A percentile compares a stretch with the other conserved stretches of the same genome.
These are phyloP conservation scores for Gossypium arboreum DNA, from an alignment of 345 rosid genomes.

Conservation along the genomic window DNA sequence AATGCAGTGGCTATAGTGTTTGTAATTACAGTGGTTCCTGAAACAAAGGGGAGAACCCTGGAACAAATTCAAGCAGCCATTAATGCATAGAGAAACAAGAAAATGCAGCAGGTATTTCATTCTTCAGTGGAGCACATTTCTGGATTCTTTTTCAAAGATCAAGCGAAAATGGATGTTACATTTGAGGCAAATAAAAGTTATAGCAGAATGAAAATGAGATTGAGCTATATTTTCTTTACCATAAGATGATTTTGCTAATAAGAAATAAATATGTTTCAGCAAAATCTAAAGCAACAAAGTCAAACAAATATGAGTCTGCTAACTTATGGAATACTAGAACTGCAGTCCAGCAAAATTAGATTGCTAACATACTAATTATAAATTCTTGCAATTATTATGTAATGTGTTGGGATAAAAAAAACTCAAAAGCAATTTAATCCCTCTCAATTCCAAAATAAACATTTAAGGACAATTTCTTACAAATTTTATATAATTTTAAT, in stretches of 20 bases:
- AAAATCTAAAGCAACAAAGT: neutral
- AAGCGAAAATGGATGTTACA: too few relatives aligned
- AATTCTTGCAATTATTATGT: too few relatives aligned
- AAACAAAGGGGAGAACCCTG: constrained; percentile 82
- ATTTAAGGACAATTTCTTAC: too few relatives aligned
- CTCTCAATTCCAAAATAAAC: too few relatives aligned
- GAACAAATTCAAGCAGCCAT: constrained; percentile 84
- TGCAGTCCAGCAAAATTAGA: neutral
- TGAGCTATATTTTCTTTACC: neutral
- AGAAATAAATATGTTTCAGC: neutral
- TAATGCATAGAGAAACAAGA: constrained; percentile 32
- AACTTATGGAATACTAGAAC: neutral
- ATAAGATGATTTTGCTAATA: neutral
- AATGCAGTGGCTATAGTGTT: constrained; percentile 58
- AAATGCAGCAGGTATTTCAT: neutral
- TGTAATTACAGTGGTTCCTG: constrained; percentile 60
- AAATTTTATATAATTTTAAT: too few relatives aligned
- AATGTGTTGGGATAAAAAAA: neutral
- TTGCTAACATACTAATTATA: too few relatives aligned
- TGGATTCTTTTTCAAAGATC: too few relatives aligned
- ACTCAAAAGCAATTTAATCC: too few relatives aligned
- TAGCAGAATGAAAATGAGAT: neutral
- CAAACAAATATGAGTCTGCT: neutral
- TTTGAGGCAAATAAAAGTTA: too few relatives aligned
- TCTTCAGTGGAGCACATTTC: neutral